Evolutionary conservation across 768 basidiomycete genomes (phyloP).

Genomic region (Leccinum rimulosum): DNA sequence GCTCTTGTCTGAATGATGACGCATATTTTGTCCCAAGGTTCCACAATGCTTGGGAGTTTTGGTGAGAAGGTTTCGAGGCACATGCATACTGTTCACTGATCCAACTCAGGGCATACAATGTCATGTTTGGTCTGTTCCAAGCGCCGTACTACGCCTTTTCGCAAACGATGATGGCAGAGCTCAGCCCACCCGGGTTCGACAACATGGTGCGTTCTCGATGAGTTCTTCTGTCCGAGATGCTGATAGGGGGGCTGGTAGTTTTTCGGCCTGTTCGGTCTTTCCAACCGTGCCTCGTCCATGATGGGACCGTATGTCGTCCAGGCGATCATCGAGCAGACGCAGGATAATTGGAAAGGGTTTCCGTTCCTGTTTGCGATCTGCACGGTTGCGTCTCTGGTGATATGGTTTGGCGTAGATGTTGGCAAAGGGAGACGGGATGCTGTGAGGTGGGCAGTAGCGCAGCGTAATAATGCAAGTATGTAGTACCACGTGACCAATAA

Average conservation of each 20-base stretch:
- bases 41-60: conserved; percentile 87
- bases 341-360: conserved; percentile 81
- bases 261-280: conserved; percentile 84
- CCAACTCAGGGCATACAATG: conserved; percentile 64
- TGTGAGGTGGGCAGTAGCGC: conserved; percentile 47
- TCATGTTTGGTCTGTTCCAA: conserved; percentile 79
- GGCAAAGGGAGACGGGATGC: conserved; percentile 62
- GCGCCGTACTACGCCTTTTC: conserved; percentile 87
- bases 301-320: conserved; percentile 85
- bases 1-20: conserved; percentile 3
- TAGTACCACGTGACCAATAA: not conserved
- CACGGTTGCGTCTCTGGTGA: conserved; percentile 59
- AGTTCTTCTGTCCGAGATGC: not conserved
- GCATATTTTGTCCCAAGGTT: conserved; percentile 39
- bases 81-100: not conserved
- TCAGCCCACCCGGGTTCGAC: conserved; percentile 84
- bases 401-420: conserved; percentile 75
- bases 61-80: conserved; percentile 40
- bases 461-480: conserved; percentile 16
- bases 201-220: conserved; percentile 51
- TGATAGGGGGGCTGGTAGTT: conserved; percentile 47
- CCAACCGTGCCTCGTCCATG: conserved; percentile 81
- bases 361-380: conserved; percentile 81
- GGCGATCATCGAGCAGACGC: conserved; percentile 70
- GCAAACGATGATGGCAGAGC: conserved; percentile 87